These are phyloP conservation scores for Saccharomyces hybrid DNA, from an alignment of 1,139 yeast species.

Conservation along the genomic window DNA sequence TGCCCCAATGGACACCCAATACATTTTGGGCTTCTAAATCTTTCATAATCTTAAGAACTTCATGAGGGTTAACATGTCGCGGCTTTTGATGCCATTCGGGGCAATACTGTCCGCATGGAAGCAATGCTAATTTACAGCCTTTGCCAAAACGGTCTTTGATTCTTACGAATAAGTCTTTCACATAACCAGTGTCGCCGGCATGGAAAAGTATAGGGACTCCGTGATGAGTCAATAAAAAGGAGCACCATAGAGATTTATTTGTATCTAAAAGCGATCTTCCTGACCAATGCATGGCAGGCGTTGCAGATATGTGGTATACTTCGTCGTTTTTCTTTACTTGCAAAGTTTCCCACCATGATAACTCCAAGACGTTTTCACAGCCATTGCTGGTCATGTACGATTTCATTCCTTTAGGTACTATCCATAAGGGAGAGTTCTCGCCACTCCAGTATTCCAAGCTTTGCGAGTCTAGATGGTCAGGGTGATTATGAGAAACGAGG, in stretches of 20 bases:
- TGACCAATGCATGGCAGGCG: conserved; percentile 98
- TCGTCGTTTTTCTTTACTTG: conserved; percentile 42
- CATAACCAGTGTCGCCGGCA: conserved; percentile 93
- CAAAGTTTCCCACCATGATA: conserved; percentile 88
- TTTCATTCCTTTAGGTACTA: conserved; percentile 77
- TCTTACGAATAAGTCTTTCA: conserved; percentile 56
- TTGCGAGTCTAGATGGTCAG: conserved; percentile 77
- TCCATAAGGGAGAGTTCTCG: conserved; percentile 49
- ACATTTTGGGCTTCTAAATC: conserved; percentile 55
- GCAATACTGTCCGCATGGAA: conserved; percentile 93
- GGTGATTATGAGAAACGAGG: conserved; percentile 88
- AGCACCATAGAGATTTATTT: conserved; percentile 80
- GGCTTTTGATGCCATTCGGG: conserved; percentile 94
- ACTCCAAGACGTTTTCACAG: conserved; percentile 47
- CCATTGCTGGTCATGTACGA: conserved; percentile 48
- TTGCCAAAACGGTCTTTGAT: conserved; percentile 61
- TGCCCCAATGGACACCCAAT: conserved; percentile 95
- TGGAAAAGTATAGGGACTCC: conserved; percentile 72
- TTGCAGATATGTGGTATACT: conserved; percentile 70
- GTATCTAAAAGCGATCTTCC: conserved; percentile 75
- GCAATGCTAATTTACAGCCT: conserved; percentile 56
- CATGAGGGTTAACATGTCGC: conserved; percentile 78
- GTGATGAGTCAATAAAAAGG: conserved; percentile 60
- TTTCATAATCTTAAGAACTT: conserved; percentile 59
- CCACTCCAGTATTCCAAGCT: conserved; percentile 48